Percentiles rank a stretch among this genome's conserved stretches.
These are phyloP conservation scores for Barbarea vulgaris DNA, from an alignment of 345 rosid genomes.

Conservation along the genomic window DNA sequence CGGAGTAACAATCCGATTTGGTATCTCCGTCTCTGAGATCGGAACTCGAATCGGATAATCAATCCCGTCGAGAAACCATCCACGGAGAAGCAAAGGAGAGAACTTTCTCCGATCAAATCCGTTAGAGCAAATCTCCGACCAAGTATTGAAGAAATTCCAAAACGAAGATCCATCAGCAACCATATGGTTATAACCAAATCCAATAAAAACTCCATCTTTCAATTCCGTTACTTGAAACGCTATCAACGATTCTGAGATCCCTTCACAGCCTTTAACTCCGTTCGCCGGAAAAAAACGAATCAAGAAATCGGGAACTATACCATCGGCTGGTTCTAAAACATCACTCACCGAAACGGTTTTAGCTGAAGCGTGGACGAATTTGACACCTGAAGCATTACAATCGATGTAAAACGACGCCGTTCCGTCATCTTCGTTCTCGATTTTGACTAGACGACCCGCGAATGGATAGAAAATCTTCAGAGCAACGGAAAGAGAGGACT, in stretches of 20 bases:
- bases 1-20: not conserved
- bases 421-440: constrained; percentile 14
- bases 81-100: constrained; percentile 24
- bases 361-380: constrained; percentile 42
- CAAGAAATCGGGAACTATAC: constrained; percentile 30
- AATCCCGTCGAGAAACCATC: constrained; percentile 30
- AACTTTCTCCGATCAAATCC: not conserved
- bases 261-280: constrained; percentile 31
- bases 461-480: constrained; percentile 40
- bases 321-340: constrained; percentile 14
- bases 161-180: constrained; percentile 45
- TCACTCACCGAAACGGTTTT: constrained; percentile 39
- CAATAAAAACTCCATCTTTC: constrained; percentile 43
- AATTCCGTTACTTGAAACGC: constrained; percentile 46
- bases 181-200: constrained; percentile 36
- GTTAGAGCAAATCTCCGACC: constrained; percentile 47
- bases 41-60: constrained; percentile 41
- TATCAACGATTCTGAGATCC: constrained; percentile 33
- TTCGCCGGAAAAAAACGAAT: constrained; percentile 35
- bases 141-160: constrained; percentile 48
- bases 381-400: constrained; percentile 43
- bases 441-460: constrained; percentile 40
- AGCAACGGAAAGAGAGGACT: constrained; percentile 39
- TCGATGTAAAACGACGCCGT: constrained; percentile 42
- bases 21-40: not conserved